A percentile compares a stretch with the other conserved stretches of the same genome.
Conservation (phyloP, 768 basidiomycete genomes). For the Hysterangium stoloniferum region DNA sequence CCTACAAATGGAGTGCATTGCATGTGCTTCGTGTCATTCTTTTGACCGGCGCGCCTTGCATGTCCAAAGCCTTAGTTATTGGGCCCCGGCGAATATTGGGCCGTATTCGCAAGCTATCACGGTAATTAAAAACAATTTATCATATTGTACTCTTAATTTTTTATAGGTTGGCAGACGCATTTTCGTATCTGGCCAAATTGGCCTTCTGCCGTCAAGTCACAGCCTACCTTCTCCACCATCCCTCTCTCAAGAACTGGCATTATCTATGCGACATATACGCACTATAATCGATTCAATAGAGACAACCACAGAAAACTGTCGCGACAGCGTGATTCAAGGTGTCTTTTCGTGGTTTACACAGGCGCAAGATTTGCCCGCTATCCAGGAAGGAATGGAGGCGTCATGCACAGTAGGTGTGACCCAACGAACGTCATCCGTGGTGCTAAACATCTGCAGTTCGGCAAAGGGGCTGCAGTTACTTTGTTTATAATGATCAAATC, state of each 20-base stretch:
- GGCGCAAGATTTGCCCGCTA: neutral
- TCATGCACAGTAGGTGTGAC: neutral
- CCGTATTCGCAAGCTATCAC: constrained; percentile 93
- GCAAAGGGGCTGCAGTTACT: constrained; percentile 25
- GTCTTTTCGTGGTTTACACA: constrained; percentile 68
- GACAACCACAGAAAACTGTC: constrained; percentile 44
- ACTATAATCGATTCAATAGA: constrained; percentile 58
- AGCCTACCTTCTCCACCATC: constrained; percentile 53
- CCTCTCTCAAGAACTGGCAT: constrained; percentile 56
- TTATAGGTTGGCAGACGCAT: constrained; percentile 61
- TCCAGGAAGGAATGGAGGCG: neutral
- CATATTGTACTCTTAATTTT: constrained; percentile 3
- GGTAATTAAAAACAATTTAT: constrained; percentile 36
- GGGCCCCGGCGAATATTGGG: constrained; percentile 99
- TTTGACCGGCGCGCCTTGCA: constrained; percentile 69
- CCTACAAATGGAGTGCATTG: constrained; percentile 73
- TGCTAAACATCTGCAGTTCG: neutral
- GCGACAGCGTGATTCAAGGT: constrained; percentile 56
- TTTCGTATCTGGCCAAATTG: constrained; percentile 96
- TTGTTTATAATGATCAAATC: constrained; percentile 56
- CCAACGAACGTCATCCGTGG: neutral
- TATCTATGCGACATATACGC: constrained; percentile 73
- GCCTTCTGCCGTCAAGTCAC: constrained; percentile 70
- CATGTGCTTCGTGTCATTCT: constrained; percentile 36
- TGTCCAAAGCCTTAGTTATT: constrained; percentile 94